Evolutionary conservation across 2,329 filamentous ascomycete genomes (phyloP), one percentile per base, ranked within the genome.

Genomic region (Falciphora oryzae): DNA sequence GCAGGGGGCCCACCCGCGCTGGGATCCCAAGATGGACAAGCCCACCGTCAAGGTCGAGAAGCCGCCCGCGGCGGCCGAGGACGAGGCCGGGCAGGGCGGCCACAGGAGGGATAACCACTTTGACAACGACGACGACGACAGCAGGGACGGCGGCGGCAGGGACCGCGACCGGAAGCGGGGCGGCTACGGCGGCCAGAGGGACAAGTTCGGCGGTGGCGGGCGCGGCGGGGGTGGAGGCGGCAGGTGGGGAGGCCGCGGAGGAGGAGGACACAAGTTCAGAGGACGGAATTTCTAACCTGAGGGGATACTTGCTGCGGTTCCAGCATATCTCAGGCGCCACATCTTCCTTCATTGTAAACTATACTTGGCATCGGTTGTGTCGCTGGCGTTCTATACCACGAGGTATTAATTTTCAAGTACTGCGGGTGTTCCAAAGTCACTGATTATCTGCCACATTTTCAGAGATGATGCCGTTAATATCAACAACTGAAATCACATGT

Each of bases 1-100:
- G 73, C 85, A 89, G 68, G 91, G 91, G 27, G 89, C 92, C 7
- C 95, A 99, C 76, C 88, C 94, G 3, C 85, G 88, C 66, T 98
- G 92, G 88, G 86, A 88, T 29, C 85, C 86, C 71, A 88, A 93
- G 68, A 79, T 93, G 56, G 89, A 92, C 74, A 90, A 89, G 79
- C 92, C 89, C 10, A 85, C 85, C 35, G 87, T 90, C 68, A 91
- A 89, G 80, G 80, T 87, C 59, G 86, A 87, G 73, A 50, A 29
- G 50, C 76, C 82, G 68, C 78, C 63, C 50, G 59, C 84, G 22
- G 84, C 86, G 63, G 85, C 87, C 70, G 83, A 89, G 73, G 85
- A 87, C 69, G 72, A 77, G 77, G 65, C 78, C 83, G 70, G 79
- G 81, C 67, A 82, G 83, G 70, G 78, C 59, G 27, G 57, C 38